phyloP scores from a whole-genome alignment of 805 yeast genomes.

The Candida ortonii region DNA sequence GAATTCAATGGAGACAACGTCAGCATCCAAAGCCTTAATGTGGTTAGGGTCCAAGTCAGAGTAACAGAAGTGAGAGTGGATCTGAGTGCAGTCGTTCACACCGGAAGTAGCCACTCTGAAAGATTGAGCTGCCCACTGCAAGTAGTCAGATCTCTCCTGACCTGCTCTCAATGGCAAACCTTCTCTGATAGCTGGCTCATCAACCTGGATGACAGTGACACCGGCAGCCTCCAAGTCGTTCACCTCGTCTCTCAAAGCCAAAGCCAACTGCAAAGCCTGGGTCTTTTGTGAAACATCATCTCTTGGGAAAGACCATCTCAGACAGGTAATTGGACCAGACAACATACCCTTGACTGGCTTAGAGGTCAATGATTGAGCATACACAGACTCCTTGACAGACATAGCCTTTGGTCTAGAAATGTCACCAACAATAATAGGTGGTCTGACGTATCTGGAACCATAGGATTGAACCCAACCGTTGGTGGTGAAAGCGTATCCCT shows the following conservation, averaged over 20 bases:
- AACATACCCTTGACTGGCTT: conserved; percentile 99
- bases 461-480: conserved; percentile 99
- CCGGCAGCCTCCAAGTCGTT: conserved; percentile 98
- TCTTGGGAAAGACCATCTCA: conserved; percentile 99
- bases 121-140: conserved; percentile 98
- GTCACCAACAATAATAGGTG: conserved; percentile 99
- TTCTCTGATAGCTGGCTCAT: conserved; percentile 99
- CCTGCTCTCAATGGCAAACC: conserved; percentile 99
- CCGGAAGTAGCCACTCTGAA: conserved; percentile 99
- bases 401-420: conserved; percentile 97
- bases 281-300: conserved; percentile 89
- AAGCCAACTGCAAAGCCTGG: conserved; percentile 95
- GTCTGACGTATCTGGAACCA: conserved; percentile 99
- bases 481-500: conserved; percentile 97
- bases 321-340: conserved; percentile 99
- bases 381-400: conserved; percentile 99
- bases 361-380: conserved; percentile 93
- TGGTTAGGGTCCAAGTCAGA: conserved; percentile 99
- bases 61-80: conserved; percentile 99
- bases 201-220: conserved; percentile 96
- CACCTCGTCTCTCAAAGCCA: conserved; percentile 98
- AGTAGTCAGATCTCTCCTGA: conserved; percentile 92
- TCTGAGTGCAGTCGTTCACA: conserved; percentile 91
- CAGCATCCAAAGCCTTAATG: conserved; percentile 99
- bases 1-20: conserved; percentile 98